A percentile compares a stretch with the other conserved stretches of the same genome.
These are phyloP conservation scores for Heterobasidion occidentale DNA, from an alignment of 1,284 basidiomycete species.

Conservation along the genomic window DNA sequence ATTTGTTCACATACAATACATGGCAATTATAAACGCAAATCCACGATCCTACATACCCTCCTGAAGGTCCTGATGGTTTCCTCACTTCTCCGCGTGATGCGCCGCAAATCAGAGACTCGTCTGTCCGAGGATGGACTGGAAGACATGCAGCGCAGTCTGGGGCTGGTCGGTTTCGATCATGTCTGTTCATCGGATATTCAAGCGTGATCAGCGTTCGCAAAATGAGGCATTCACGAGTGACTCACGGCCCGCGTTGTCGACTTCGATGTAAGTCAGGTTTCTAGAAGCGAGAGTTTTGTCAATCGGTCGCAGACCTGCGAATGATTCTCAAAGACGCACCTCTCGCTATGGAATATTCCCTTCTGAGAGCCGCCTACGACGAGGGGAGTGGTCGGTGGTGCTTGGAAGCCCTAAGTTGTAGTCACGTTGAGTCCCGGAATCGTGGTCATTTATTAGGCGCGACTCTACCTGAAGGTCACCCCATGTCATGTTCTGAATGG, in stretches of 20 bases:
- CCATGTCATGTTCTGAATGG: constrained; percentile 1
- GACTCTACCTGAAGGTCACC: not conserved
- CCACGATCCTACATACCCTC: no score
- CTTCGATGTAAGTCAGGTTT: constrained; percentile 1
- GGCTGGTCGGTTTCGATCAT: not conserved
- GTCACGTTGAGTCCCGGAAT: no score
- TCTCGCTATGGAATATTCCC: not conserved
- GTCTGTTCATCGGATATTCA: not conserved
- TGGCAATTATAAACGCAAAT: no score
- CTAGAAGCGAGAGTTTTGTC: not conserved
- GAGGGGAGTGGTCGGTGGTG: not conserved
- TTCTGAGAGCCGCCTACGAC: not conserved
- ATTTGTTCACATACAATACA: no score
- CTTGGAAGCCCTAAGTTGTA: not conserved
- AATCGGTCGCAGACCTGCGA: not conserved
- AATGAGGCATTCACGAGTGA: not conserved
- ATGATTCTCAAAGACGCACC: not conserved
- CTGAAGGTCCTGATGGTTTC: no score
- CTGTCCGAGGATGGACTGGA: not conserved
- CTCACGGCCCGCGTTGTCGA: not conserved
- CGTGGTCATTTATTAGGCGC: no score
- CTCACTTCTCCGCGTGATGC: not conserved
- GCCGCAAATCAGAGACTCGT: not conserved
- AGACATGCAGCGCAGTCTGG: not conserved
- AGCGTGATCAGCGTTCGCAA: not conserved